Evolutionary conservation across 345 rosid genomes (phyloP).

Genomic region (Arabidopsis arenosa): DNA sequence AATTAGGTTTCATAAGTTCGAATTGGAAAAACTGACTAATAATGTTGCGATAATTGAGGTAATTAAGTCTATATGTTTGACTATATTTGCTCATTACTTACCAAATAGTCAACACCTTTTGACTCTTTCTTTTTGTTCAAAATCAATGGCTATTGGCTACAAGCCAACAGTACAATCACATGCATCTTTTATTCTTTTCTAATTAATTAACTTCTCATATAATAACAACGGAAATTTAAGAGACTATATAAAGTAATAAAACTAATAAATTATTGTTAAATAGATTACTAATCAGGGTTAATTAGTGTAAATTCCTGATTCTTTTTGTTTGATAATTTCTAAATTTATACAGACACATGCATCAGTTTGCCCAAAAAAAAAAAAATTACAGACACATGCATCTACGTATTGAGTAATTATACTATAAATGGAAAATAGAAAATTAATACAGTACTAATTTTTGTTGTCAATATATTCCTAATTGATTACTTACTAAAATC

Average conservation of each 20-base stretch:
- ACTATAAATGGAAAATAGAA: not conserved
- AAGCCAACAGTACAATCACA: constrained; percentile 35
- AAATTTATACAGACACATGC: constrained; percentile 29
- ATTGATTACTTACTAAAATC: not conserved
- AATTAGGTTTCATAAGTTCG: constrained; percentile 1
- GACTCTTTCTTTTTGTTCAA: constrained; percentile 14
- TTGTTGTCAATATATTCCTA: not conserved
- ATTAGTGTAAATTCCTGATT: not conserved
- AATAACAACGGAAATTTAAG: not conserved
- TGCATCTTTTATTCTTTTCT: constrained; percentile 21
- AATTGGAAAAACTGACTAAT: not conserved
- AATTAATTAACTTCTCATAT: constrained; percentile 8
- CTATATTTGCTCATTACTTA: constrained; percentile 17
- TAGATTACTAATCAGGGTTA: not conserved
- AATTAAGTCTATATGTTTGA: constrained; percentile 31
- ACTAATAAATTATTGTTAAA: too few relatives aligned
- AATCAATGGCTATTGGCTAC: constrained; percentile 12
- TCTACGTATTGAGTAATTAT: not conserved
- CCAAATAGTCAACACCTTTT: constrained; percentile 20
- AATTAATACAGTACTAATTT: not conserved
- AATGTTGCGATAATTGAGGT: constrained; percentile 37
- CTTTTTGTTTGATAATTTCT: not conserved
- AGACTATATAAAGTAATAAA: too few relatives aligned
- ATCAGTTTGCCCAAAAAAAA: not conserved
- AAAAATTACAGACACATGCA: constrained; percentile 22